Percentiles rank a stretch among this genome's conserved stretches.
Evolutionary conservation across 257 asterid species (phyloP).

Genomic region (Primulina huaijiensis): DNA sequence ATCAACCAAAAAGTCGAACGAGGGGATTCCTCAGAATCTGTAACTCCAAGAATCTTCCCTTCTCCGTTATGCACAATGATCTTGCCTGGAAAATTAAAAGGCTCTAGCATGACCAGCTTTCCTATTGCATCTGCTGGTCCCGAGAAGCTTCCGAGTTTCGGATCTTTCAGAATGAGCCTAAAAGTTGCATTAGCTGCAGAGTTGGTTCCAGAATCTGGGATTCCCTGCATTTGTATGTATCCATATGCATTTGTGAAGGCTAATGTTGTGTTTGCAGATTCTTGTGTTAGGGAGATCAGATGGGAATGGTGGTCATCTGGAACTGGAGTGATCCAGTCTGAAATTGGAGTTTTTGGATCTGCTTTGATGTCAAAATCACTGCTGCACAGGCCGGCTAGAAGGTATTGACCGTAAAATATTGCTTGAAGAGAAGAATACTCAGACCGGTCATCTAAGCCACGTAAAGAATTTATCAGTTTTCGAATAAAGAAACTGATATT

Average conservation of each 20-base stretch:
- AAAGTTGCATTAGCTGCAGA: constrained; percentile 54
- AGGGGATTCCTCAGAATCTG: constrained; percentile 22
- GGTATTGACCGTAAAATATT: constrained; percentile 85
- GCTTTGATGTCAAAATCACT: constrained; percentile 72
- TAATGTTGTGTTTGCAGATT: constrained; percentile 31
- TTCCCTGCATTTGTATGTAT: constrained; percentile 40
- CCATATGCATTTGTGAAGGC: constrained; percentile 41
- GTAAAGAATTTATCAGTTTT: constrained; percentile 18
- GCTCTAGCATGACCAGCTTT: constrained; percentile 56
- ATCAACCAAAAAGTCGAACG: constrained; percentile 46
- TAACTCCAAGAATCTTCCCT: constrained; percentile 38
- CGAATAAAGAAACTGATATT: background rate
- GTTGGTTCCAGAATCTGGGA: constrained; percentile 60
- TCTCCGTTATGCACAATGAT: constrained; percentile 49
- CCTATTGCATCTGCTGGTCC: constrained; percentile 38
- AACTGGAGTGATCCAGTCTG: constrained; percentile 60
- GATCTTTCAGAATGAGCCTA: constrained; percentile 38
- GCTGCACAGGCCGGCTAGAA: constrained; percentile 64
- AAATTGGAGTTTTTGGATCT: constrained; percentile 31
- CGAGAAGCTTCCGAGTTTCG: constrained; percentile 18
- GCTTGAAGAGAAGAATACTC: constrained; percentile 69
- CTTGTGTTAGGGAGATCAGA: constrained; percentile 62
- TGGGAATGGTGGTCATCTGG: constrained; percentile 46
- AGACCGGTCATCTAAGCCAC: constrained; percentile 59
- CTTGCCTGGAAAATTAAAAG: constrained; percentile 64